These are phyloP conservation scores for Lycium ferocissimum DNA, from an alignment of 257 asterid species.

Conservation along the genomic window DNA sequence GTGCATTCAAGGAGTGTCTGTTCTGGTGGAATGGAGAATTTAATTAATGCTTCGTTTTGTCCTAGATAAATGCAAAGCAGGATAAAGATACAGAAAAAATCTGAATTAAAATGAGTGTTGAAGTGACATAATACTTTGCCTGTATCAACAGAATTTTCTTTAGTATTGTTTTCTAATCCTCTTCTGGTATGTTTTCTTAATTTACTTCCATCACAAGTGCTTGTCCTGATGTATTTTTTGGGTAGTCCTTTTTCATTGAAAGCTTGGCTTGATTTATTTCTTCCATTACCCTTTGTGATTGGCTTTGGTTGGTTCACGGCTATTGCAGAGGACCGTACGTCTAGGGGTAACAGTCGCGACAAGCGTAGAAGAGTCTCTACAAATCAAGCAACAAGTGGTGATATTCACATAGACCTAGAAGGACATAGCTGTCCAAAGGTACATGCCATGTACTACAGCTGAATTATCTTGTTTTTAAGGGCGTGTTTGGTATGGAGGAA, in stretches of 20 bases:
- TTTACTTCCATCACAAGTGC: not conserved
- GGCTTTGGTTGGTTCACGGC: not conserved
- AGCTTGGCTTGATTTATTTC: not conserved
- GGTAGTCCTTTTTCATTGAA: not conserved
- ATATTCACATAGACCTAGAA: conserved; percentile 61
- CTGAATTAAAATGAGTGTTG: not conserved
- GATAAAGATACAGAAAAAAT: not conserved
- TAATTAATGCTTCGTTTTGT: conserved; percentile 16
- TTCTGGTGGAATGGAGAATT: not conserved
- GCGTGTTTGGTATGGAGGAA: not conserved
- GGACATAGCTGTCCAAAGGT: conserved; percentile 62
- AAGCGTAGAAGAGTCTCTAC: conserved; percentile 62
- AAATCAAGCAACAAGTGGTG: conserved; percentile 56
- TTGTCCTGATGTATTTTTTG: not conserved
- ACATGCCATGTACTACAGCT: not conserved
- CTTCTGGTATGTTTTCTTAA: not conserved
- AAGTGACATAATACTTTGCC: not conserved
- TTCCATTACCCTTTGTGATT: not conserved
- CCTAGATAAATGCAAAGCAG: not conserved
- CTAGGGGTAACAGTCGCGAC: conserved; percentile 42
- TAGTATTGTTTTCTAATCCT: too few relatives aligned
- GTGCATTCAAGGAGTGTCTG: not conserved
- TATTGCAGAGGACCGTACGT: conserved; percentile 57
- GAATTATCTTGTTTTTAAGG: not conserved
- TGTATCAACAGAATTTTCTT: not conserved